A percentile compares a stretch with the other conserved stretches of the same genome.
Conservation (phyloP, 306 rosid species). For the Vigna reflexopilosa region DNA sequence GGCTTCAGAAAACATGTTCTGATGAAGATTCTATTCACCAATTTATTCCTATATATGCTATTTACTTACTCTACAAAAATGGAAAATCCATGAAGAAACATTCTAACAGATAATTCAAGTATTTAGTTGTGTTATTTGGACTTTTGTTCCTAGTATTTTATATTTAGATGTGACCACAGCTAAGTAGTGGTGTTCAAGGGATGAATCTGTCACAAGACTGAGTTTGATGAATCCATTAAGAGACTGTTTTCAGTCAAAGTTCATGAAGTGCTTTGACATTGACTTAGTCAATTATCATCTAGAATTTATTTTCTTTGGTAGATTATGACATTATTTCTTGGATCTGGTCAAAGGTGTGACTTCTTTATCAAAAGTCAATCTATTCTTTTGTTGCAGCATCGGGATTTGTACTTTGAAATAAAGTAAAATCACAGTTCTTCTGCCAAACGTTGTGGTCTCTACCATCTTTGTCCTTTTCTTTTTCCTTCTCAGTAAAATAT, state of each 20-base stretch:
- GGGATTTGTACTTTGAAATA: constrained; percentile 5
- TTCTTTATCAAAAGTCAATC: constrained; percentile 31
- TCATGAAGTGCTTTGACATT: constrained; percentile 45
- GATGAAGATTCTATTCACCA: too few species aligned
- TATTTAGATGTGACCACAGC: neutral
- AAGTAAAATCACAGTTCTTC: neutral
- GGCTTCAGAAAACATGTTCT: too few species aligned
- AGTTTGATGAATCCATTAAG: constrained; percentile 5
- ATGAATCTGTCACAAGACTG: constrained; percentile 5
- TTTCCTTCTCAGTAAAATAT: neutral
- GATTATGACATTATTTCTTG: neutral
- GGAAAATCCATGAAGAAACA: neutral
- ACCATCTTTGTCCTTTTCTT: neutral
- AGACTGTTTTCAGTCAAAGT: constrained; percentile 26
- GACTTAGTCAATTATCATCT: constrained; percentile 44
- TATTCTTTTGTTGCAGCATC: neutral
- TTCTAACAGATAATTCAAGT: neutral
- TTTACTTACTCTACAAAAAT: neutral
- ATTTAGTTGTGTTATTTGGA: neutral
- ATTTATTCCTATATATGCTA: neutral
- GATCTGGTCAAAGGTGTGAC: constrained; percentile 45
- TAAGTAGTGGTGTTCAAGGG: neutral
- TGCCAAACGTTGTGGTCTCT: neutral
- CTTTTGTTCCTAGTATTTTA: neutral
- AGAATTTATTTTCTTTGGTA: constrained; percentile 24